Evolutionary conservation across 2,329 filamentous ascomycete species (phyloP).

Genomic region (Ophiocordyceps camponoti-floridani): DNA sequence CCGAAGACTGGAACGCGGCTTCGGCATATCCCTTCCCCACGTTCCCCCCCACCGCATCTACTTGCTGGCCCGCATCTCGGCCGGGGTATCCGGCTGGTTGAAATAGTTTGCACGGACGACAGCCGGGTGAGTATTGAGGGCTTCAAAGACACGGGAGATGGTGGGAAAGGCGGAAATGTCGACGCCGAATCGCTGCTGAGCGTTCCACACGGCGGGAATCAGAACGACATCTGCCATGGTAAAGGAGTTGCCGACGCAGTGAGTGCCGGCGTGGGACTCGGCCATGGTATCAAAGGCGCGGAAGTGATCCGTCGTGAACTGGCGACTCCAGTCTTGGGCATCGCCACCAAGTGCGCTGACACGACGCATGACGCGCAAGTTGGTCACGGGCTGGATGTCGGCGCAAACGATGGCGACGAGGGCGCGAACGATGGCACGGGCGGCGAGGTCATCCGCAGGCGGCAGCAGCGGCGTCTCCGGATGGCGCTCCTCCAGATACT

Average conservation of each 20-base stretch:
- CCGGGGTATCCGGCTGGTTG: constrained; percentile 29
- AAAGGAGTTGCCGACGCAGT: constrained; percentile 35
- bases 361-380: constrained; percentile 31
- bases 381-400: constrained; percentile 44
- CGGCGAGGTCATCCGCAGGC: constrained; percentile 19
- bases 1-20: not conserved
- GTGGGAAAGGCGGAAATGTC: constrained; percentile 29
- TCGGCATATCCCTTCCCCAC: not conserved
- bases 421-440: constrained; percentile 31
- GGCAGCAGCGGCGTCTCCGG: constrained; percentile 28
- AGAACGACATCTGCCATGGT: constrained; percentile 41
- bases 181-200: constrained; percentile 30
- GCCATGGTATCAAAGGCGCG: constrained; percentile 33
- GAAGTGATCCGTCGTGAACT: constrained; percentile 33
- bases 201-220: constrained; percentile 39
- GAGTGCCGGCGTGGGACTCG: constrained; percentile 22
- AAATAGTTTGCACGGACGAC: constrained; percentile 35
- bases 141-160: constrained; percentile 24
- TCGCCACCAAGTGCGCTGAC: constrained; percentile 25
- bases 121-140: constrained; percentile 27
- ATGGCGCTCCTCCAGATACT: constrained; percentile 40
- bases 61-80: constrained; percentile 6
- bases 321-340: constrained; percentile 29
- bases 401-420: constrained; percentile 34
- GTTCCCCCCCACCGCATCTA: not conserved